Evolutionary conservation across 768 basidiomycete genomes (phyloP).

Genomic region (Chalciporus sphaerocephalus): DNA sequence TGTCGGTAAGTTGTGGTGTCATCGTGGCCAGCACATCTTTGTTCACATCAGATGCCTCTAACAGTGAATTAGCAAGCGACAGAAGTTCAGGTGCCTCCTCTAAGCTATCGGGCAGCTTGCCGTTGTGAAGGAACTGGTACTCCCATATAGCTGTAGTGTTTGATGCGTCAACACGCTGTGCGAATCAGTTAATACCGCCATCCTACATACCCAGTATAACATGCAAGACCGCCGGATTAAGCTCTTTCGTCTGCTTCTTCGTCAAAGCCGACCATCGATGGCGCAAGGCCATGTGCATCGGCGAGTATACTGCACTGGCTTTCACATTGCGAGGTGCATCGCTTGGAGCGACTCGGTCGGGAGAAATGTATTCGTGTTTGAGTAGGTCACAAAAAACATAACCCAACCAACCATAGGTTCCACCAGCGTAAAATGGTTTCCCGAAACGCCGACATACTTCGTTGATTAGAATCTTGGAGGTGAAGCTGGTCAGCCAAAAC

Average conservation of each 20-base stretch:
- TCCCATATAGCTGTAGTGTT: slow-evolving; percentile 69
- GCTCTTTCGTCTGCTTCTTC: slow-evolving; percentile 73
- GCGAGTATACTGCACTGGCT: slow-evolving; percentile 57
- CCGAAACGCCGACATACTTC: slow-evolving; percentile 66
- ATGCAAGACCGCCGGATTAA: slow-evolving; percentile 73
- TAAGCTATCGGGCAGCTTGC: slow-evolving; percentile 51
- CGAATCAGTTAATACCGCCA: not conserved
- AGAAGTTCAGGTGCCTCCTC: slow-evolving; percentile 54
- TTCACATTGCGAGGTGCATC: slow-evolving; percentile 57
- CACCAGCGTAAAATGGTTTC: slow-evolving; percentile 89
- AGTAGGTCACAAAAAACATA: slow-evolving; percentile 95
- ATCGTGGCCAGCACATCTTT: slow-evolving; percentile 56
- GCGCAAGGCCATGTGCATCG: slow-evolving; percentile 58
- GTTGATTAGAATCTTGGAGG: slow-evolving; percentile 67
- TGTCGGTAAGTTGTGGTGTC: slow-evolving; percentile 55
- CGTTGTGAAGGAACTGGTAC: slow-evolving; percentile 58
- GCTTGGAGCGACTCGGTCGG: slow-evolving; percentile 59
- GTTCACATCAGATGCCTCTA: slow-evolving; percentile 64
- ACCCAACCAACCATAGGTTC: slow-evolving; percentile 83
- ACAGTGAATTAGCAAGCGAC: slow-evolving; percentile 56
- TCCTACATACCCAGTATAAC: slow-evolving; percentile 58
- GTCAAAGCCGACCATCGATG: slow-evolving; percentile 68
- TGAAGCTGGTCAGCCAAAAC: slow-evolving; percentile 5
- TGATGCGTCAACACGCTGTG: slow-evolving; percentile 13
- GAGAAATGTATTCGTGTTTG: slow-evolving; percentile 77